Percentiles rank a stretch among this genome's conserved stretches.
Conservation (phyloP, 2,329 filamentous ascomycete species). For the Alternaria sp. region DNA sequence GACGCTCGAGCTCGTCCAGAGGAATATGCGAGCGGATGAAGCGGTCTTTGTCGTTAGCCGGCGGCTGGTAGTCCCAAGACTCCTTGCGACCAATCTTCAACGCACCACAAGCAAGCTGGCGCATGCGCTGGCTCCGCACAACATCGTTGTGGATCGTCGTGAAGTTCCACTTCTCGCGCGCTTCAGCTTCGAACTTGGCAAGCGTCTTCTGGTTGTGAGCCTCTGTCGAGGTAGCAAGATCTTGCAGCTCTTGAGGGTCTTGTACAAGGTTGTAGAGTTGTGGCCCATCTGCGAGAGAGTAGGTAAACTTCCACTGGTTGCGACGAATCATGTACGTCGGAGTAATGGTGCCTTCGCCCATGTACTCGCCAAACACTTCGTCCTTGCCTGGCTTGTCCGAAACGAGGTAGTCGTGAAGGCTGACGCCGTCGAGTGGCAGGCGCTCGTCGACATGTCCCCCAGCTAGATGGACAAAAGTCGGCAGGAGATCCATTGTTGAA, state of each 20-base stretch:
- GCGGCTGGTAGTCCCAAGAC: slow-evolving; percentile 85
- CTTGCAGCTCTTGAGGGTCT: slow-evolving; percentile 80
- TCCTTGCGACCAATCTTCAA: slow-evolving; percentile 73
- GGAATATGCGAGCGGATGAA: slow-evolving; percentile 83
- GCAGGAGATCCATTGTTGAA: slow-evolving; percentile 88
- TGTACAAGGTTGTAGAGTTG: slow-evolving; percentile 81
- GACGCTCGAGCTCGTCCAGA: slow-evolving; percentile 80
- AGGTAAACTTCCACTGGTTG: slow-evolving; percentile 89
- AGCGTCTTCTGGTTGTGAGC: slow-evolving; percentile 53
- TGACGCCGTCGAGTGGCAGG: slow-evolving; percentile 86
- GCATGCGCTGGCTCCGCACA: slow-evolving; percentile 77
- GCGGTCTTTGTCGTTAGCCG: slow-evolving; percentile 72
- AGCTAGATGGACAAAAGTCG: slow-evolving; percentile 84
- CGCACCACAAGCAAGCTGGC: slow-evolving; percentile 80
- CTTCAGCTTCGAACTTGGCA: slow-evolving; percentile 75
- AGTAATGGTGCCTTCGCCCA: slow-evolving; percentile 87
- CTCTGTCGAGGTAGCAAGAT: slow-evolving; percentile 64
- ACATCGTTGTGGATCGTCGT: slow-evolving; percentile 77
- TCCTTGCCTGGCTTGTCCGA: slow-evolving; percentile 69
- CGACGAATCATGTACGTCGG: slow-evolving; percentile 95
- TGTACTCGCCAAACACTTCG: slow-evolving; percentile 94
- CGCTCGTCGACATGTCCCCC: slow-evolving; percentile 72
- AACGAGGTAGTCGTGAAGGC: slow-evolving; percentile 61
- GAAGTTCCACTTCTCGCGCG: slow-evolving; percentile 80
- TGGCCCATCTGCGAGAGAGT: slow-evolving; percentile 81